phyloP scores from a whole-genome alignment of 2,329 filamentous ascomycete genomes.

The Epichloe glyceriae region DNA sequence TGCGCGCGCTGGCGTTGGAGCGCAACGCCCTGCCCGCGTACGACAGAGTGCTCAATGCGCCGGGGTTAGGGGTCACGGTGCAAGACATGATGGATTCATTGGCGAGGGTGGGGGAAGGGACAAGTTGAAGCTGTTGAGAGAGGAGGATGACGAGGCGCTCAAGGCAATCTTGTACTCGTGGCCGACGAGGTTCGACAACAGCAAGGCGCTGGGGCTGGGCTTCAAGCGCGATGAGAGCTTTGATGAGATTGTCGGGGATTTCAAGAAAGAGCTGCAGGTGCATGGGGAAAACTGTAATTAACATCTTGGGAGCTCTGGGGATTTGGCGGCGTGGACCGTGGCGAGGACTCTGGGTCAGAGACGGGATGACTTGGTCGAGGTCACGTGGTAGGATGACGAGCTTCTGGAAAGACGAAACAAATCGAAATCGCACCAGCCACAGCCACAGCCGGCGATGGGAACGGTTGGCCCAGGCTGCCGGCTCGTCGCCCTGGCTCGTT shows the following conservation, averaged over 20 bases:
- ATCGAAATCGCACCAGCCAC: too few species aligned
- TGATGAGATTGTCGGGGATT: constrained; percentile 12
- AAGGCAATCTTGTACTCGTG: constrained; percentile 38
- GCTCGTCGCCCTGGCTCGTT: too few species aligned
- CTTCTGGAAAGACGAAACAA: too few species aligned
- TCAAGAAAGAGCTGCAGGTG: constrained; percentile 3
- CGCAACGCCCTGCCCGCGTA: constrained; percentile 6
- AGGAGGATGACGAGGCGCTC: constrained; percentile 31
- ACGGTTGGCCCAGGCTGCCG: too few species aligned
- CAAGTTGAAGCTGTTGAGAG: constrained; percentile 25
- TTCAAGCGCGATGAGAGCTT: constrained; percentile 29
- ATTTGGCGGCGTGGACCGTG: too few species aligned
- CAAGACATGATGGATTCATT: constrained; percentile 37
- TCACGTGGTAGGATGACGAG: too few species aligned
- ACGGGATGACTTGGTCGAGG: too few species aligned
- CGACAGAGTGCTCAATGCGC: constrained; percentile 26
- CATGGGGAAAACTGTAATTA: background rate
- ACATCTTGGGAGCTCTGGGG: too few species aligned
- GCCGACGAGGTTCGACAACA: constrained; percentile 33
- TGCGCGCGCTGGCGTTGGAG: constrained; percentile 19
- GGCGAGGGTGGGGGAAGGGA: constrained; percentile 32
- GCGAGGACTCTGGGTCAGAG: too few species aligned
- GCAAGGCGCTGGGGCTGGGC: constrained; percentile 36
- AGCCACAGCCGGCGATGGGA: too few species aligned
- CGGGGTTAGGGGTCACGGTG: constrained; percentile 34